These are phyloP conservation scores for Lipomyces chichibuensis DNA, from an alignment of 805 yeast genomes.

Conservation along the genomic window DNA sequence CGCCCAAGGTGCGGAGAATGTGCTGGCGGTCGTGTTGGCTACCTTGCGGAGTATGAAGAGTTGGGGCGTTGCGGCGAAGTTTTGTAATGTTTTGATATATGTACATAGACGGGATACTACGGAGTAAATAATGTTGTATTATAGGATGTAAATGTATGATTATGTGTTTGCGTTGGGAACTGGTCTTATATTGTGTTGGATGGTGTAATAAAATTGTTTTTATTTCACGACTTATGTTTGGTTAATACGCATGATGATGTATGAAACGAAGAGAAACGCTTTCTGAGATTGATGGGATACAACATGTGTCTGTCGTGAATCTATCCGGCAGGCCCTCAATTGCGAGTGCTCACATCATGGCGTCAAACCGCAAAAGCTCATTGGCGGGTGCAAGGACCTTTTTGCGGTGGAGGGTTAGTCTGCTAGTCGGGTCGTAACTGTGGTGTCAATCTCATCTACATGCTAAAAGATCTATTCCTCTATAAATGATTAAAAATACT, in stretches of 20 bases:
- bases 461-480: background rate
- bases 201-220: background rate
- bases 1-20: conserved; percentile 14
- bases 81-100: conserved; percentile 13
- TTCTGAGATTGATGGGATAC: background rate
- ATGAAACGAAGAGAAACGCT: background rate
- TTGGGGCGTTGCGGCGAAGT: conserved; percentile 38
- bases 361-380: background rate
- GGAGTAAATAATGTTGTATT: background rate
- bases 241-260: background rate
- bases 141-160: background rate
- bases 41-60: conserved; percentile 19
- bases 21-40: conserved; percentile 26
- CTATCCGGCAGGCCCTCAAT: background rate
- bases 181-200: background rate
- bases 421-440: background rate
- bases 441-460: background rate
- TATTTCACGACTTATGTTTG: background rate
- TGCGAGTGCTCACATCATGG: background rate
- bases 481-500: conserved; percentile 1
- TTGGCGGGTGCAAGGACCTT: background rate
- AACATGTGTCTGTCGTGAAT: background rate
- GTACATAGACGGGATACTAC: conserved; percentile 8
- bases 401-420: too few relatives aligned
- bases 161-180: background rate